Conservation (phyloP, 495 filamentous ascomycete species). For the Penicillium atrosanguineum region DNA sequence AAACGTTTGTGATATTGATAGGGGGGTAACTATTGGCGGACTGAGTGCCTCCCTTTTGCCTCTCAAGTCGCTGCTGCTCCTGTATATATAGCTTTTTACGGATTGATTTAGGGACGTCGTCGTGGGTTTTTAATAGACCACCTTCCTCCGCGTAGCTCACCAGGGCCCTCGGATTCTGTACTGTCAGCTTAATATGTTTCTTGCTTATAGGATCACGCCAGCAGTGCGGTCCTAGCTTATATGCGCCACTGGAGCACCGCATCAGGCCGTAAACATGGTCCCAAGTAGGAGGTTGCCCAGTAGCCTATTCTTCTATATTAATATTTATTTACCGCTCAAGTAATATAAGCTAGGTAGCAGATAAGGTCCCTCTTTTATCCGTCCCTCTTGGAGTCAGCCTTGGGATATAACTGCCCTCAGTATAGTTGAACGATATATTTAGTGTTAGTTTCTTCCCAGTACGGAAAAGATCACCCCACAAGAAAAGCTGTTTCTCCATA, state of each 20-base stretch:
- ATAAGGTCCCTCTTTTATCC: not conserved
- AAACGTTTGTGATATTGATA: constrained; percentile 24
- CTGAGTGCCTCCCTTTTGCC: not conserved
- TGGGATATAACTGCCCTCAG: constrained; percentile 9
- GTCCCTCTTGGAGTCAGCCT: not conserved
- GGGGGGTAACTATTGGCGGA: constrained; percentile 7
- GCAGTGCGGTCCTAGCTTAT: not conserved
- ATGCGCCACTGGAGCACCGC: constrained; percentile 7
- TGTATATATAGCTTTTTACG: not conserved
- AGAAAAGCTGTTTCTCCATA: constrained; percentile 17
- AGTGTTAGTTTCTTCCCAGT: constrained; percentile 15
- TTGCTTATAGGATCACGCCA: not conserved
- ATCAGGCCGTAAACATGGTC: constrained; percentile 30
- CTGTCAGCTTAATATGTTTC: not conserved
- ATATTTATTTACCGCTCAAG: too few relatives aligned
- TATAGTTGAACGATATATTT: constrained; percentile 14
- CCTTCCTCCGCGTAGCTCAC: not conserved
- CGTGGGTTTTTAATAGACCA: not conserved
- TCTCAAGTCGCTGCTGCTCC: not conserved
- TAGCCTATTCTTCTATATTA: not conserved
- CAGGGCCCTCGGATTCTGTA: not conserved
- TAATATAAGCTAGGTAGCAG: not conserved
- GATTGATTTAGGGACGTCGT: not conserved
- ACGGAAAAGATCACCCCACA: constrained; percentile 11
- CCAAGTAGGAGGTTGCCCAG: constrained; percentile 22